Conservation (phyloP, 2,329 filamentous ascomycete genomes). For the Exophiala spinifera region DNA sequence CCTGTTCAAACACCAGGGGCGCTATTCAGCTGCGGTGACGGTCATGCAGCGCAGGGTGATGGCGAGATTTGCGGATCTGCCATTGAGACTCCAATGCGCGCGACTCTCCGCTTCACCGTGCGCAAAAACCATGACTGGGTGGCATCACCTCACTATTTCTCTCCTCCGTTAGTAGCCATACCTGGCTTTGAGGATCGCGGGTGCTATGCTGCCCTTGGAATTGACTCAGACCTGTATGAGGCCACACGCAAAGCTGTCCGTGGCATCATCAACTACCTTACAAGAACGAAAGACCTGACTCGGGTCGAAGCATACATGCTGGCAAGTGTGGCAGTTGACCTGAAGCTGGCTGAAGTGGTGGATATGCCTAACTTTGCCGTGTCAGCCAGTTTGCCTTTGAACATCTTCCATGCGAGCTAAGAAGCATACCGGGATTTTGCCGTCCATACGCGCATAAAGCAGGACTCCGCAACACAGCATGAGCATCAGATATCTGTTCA, state of each 20-base stretch:
- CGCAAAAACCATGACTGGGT: constrained; percentile 48
- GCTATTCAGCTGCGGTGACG: constrained; percentile 54
- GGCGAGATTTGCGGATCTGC: constrained; percentile 57
- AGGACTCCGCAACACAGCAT: no score
- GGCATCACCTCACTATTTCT: constrained; percentile 49
- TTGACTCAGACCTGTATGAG: constrained; percentile 48
- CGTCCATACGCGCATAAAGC: no score
- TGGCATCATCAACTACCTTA: constrained; percentile 50
- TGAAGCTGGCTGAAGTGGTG: constrained; percentile 53
- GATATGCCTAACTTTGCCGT: constrained; percentile 53
- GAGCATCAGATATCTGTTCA: no score
- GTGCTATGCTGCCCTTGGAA: constrained; percentile 48
- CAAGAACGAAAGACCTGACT: constrained; percentile 45
- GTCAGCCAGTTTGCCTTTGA: constrained; percentile 49
- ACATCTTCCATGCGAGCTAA: constrained; percentile 39
- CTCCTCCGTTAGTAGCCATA: constrained; percentile 28
- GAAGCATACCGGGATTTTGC: no score
- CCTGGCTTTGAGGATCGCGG: constrained; percentile 35
- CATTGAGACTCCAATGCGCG: constrained; percentile 54
- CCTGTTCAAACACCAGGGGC: constrained; percentile 51
- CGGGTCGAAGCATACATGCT: constrained; percentile 54
- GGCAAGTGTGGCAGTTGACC: constrained; percentile 48
- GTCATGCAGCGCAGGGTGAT: constrained; percentile 54
- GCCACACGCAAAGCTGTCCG: constrained; percentile 50
- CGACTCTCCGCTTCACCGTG: constrained; percentile 49